Conservation (phyloP, 352 stramenopile genomes). For the Pythium plurisporium region DNA sequence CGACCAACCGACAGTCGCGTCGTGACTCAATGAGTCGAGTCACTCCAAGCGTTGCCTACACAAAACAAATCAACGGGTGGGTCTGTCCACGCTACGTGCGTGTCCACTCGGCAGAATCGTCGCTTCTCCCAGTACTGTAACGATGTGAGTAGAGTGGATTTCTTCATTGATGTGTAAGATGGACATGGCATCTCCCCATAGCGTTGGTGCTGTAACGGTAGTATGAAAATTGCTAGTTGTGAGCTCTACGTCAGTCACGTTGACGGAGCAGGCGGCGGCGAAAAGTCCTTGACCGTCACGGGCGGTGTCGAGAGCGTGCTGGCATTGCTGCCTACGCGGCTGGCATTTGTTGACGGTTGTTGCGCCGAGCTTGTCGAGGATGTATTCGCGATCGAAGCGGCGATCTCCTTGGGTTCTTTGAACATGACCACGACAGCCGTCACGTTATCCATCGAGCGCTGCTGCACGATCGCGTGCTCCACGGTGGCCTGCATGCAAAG, state of each 20-base stretch:
- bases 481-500: constrained; percentile 43
- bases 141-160: too few relatives aligned
- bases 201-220: too few relatives aligned
- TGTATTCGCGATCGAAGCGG: neutral
- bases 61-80: too few relatives aligned
- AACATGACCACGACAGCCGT: constrained; percentile 84
- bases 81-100: too few relatives aligned
- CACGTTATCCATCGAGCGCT: constrained; percentile 85
- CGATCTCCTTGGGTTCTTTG: constrained; percentile 57
- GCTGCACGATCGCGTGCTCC: constrained; percentile 76
- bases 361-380: neutral
- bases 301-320: constrained; percentile 8
- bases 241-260: neutral
- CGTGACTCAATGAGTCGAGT: too few relatives aligned
- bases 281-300: constrained; percentile 10
- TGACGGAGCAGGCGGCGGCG: neutral
- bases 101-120: too few relatives aligned
- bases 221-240: too few relatives aligned
- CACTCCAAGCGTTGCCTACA: too few relatives aligned
- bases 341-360: neutral
- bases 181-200: too few relatives aligned
- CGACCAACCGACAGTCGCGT: too few relatives aligned
- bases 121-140: too few relatives aligned
- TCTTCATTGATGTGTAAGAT: too few relatives aligned
- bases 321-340: neutral